phyloP scores from a whole-genome alignment of 2,329 filamentous ascomycete species.

The Trichoderma sp. region DNA sequence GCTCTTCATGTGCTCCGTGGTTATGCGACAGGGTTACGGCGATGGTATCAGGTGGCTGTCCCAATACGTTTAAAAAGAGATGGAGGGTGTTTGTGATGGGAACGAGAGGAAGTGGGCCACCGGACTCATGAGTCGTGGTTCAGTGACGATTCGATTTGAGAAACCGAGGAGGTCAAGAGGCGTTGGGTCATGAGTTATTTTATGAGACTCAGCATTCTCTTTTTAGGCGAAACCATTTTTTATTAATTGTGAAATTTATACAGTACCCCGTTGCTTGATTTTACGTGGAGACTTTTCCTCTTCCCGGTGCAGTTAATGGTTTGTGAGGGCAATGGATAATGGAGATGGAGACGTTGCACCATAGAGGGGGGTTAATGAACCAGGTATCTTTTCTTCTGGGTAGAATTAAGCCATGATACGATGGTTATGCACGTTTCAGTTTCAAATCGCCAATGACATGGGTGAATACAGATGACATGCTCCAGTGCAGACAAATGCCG shows the following conservation, averaged over 20 bases:
- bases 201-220: conserved; percentile 38
- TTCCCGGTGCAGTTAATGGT: background rate
- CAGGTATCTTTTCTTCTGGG: background rate
- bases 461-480: background rate
- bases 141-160: conserved; percentile 19
- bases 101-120: background rate
- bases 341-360: background rate
- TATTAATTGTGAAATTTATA: conserved; percentile 33
- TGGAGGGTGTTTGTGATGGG: background rate
- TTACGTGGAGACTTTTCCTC: background rate
- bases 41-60: conserved; percentile 90
- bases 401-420: background rate
- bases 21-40: conserved; percentile 95
- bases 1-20: conserved; percentile 98
- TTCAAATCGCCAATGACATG: background rate
- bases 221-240: conserved; percentile 33
- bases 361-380: background rate
- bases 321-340: background rate
- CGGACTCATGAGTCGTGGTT: background rate
- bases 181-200: conserved; percentile 29
- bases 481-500: background rate
- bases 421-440: background rate
- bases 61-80: conserved; percentile 71
- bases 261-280: background rate
- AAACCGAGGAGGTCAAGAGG: conserved; percentile 19